Conservation (phyloP, 768 basidiomycete genomes). For the Trametes gibbosa region DNA sequence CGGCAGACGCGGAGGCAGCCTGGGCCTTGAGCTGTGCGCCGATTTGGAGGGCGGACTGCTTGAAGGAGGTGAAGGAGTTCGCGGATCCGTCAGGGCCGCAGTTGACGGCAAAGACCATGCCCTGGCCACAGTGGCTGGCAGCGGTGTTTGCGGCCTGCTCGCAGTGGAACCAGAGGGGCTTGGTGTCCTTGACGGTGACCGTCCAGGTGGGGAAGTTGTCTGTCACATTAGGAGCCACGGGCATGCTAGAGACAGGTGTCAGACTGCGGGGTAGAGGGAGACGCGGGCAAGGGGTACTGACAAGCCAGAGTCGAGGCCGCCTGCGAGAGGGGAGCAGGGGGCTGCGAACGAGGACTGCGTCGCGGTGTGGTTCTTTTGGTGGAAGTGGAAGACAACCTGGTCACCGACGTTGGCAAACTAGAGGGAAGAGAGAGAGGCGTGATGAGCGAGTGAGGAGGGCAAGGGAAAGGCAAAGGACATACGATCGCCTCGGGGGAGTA, state of each 20-base stretch:
- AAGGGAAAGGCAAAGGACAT: slow-evolving; percentile 26
- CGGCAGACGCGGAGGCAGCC: slow-evolving; percentile 31
- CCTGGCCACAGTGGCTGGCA: slow-evolving; percentile 55
- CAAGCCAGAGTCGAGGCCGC: slow-evolving; percentile 60
- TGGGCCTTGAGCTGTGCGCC: slow-evolving; percentile 45
- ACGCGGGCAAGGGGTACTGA: slow-evolving; percentile 31
- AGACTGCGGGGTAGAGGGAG: not conserved
- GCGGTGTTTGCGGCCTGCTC: slow-evolving; percentile 49
- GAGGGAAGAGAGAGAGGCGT: not conserved
- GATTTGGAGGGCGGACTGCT: slow-evolving; percentile 52
- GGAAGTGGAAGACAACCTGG: slow-evolving; percentile 60
- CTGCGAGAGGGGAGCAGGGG: slow-evolving; percentile 52
- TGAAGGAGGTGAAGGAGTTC: slow-evolving; percentile 63
- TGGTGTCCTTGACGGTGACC: slow-evolving; percentile 42
- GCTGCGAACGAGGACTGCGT: slow-evolving; percentile 34
- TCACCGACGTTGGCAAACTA: slow-evolving; percentile 51
- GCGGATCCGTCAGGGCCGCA: slow-evolving; percentile 50
- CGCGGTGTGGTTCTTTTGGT: slow-evolving; percentile 46
- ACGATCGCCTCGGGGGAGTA: slow-evolving; percentile 57
- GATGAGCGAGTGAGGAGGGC: not conserved
- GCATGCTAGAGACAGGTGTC: slow-evolving; percentile 36
- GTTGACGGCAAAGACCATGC: slow-evolving; percentile 70
- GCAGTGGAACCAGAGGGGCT: slow-evolving; percentile 62
- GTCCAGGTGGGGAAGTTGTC: slow-evolving; percentile 48
- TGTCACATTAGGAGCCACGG: slow-evolving; percentile 51